Conservation (phyloP, 768 basidiomycete species). For the Coprinopsis cinerea region DNA sequence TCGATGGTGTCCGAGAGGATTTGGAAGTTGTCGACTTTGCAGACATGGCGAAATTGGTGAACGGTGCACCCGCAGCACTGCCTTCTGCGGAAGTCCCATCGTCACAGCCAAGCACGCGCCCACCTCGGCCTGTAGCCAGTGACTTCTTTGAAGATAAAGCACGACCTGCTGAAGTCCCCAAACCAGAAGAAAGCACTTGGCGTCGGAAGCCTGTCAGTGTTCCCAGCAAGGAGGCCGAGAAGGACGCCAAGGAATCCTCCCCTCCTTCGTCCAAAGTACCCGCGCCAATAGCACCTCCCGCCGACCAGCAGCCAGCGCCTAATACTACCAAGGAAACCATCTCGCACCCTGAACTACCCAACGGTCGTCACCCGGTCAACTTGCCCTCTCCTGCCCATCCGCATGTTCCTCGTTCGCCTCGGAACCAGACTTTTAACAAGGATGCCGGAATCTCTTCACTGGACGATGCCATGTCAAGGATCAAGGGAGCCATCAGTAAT, state of each 20-base stretch:
- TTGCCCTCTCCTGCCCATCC: constrained; percentile 5
- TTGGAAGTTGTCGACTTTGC: constrained; percentile 79
- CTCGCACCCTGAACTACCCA: not conserved
- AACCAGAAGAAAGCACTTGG: not conserved
- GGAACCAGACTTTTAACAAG: constrained; percentile 37
- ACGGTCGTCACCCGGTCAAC: constrained; percentile 8
- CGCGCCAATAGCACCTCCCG: no score
- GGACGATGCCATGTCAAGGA: constrained; percentile 80
- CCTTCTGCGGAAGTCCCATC: constrained; percentile 17
- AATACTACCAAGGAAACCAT: constrained; percentile 15
- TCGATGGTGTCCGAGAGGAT: constrained; percentile 50
- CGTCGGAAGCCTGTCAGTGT: not conserved
- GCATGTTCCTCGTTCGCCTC: constrained; percentile 20
- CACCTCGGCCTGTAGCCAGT: constrained; percentile 51
- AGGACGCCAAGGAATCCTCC: not conserved
- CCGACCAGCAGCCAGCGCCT: no score
- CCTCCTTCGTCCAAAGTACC: not conserved
- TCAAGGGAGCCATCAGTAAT: constrained; percentile 70
- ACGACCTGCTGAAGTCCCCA: not conserved
- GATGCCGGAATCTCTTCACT: constrained; percentile 64
- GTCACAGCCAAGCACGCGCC: constrained; percentile 19
- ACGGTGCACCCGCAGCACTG: constrained; percentile 24
- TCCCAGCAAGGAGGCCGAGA: not conserved
- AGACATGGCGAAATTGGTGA: constrained; percentile 68
- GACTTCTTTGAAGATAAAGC: constrained; percentile 64